Base-by-base conservation (phyloP, 768 basidiomycete genomes). In the Termitomyces sp. region DNA sequence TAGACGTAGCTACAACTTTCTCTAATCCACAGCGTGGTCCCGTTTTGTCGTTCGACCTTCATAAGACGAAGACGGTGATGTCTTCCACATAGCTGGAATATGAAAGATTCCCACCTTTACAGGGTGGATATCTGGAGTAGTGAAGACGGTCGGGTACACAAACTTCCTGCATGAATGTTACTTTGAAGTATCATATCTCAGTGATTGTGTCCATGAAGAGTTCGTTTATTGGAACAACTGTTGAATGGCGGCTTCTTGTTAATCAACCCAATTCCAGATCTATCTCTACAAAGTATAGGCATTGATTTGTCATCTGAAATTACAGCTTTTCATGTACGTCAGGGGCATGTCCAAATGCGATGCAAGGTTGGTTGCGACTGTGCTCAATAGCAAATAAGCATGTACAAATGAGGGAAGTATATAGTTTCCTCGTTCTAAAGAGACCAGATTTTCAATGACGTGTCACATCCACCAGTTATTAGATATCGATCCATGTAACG, bases 401-500 rank as follows among this genome's bases (percentile, higher is more conserved):
- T 26, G 48, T 46, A 47, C 13, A 26, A 54, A 59, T 20, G 57
- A 53, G n/a, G n/a, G 39, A 15, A 28, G 34, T 42, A 48, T 4
- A 16, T 39, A 39, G 2, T 5, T 10, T 39, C 52, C 22, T 54
- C 55, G 33, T 42, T 60, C 78, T 79, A 98, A 70, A 98, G 75
- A 48, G 93, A 92, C 95, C 95, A 98, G 62, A 96, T 87, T 76
- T 95, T 97, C 63, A 96, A 81, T 50, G 79, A 76, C 20, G 90
- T 78, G 73, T 98, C 97, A 52, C 89, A 83, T 51, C 88, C 94
- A 34, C 97, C 97, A 9, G 91, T 90, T 29, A 92, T 87, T 47
- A 98, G 78, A 73, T 97, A 99, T 49, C 89, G 86, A 72, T 98
- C 97, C 87, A 97, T 96, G 73, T 96, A 98, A 49, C 97, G 83